Base-by-base conservation (phyloP, 1,284 basidiomycete genomes). In the Lentinus polychrous region DNA sequence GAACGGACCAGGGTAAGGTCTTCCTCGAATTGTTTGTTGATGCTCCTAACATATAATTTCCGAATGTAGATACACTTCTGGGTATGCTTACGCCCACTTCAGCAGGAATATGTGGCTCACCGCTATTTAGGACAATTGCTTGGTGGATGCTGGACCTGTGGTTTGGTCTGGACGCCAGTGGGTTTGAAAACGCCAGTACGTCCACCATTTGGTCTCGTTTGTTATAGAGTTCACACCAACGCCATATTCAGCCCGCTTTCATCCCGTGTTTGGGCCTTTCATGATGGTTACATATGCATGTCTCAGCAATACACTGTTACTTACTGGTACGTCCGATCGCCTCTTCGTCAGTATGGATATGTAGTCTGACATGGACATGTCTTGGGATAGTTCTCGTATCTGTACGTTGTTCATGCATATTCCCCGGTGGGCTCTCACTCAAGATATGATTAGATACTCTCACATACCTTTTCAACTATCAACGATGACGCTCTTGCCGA, bases 61-160 rank as follows among this genome's bases (percentile, higher is more conserved):
- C 1, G 10, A n/a, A 11, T 18, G 27, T 49, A 80, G 76, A 15
- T 80, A 75, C 52, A 65, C 68, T 46, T 64, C 65, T 37, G 71
- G 74, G 70, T 75, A 56, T 48, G 54, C 60, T 55, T 24, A n/a
- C 5, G 15, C 11, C n/a, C 14, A 34, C 32, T 34, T 45, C 45
- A 22, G 3, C 53, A 15, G 49, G 23, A 41, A 50, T 48, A 34
- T 17, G 24, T 11, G 20, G 12, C 17, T 35, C 46, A 17, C 32
- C n/a, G 12, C 43, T n/a, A n/a, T 51, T 38, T 33, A 86, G 83
- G 23, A 74, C 75, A n/a, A 87, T 91, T 35, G 76, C 83, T 0
- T 93, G 89, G 90, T 91, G 89, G 83, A 91, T 93, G 90, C 74
- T 91, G 32, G 86, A 91, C 60, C 66, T 91, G 2, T 91, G 82